These are phyloP conservation scores for Yarrowia sp. DNA, from an alignment of 805 yeast genomes.

Conservation along the genomic window DNA sequence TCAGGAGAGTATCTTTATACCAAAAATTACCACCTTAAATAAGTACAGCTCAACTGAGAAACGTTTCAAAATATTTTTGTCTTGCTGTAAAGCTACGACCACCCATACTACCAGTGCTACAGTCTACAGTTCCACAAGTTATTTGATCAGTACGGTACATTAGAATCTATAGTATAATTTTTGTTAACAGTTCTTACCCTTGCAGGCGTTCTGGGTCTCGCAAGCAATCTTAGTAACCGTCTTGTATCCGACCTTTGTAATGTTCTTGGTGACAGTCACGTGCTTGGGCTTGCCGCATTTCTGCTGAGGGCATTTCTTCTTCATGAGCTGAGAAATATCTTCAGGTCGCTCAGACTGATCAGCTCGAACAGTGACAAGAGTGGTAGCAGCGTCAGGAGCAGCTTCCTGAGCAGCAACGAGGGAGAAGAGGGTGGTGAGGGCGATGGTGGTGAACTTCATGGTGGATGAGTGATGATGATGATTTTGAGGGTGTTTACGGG, in stretches of 20 bases:
- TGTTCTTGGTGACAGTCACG: slow-evolving; percentile 8
- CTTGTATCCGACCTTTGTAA: not conserved
- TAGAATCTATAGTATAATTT: slow-evolving; percentile 1
- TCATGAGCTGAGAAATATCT: not conserved
- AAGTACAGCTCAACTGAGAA: too few relatives aligned
- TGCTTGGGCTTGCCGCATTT: slow-evolving; percentile 1
- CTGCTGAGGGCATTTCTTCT: slow-evolving; percentile 2
- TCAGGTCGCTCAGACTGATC: not conserved
- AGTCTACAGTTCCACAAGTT: too few relatives aligned
- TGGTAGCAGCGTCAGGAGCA: not conserved
- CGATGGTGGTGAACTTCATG: not conserved
- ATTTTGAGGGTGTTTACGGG: not conserved
- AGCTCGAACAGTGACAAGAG: not conserved
- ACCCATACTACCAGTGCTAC: too few relatives aligned
- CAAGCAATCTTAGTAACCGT: not conserved
- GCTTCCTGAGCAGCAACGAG: not conserved
- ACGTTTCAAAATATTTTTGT: too few relatives aligned
- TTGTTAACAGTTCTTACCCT: not conserved
- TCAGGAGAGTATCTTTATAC: too few relatives aligned
- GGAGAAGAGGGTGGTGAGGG: not conserved
- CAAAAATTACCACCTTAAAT: too few relatives aligned
- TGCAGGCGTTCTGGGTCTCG: not conserved
- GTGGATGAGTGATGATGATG: not conserved
- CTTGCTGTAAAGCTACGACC: too few relatives aligned
- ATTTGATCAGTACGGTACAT: not conserved